Conservation (phyloP, 352 stramenopile genomes). For the Pythium catenulatum region DNA sequence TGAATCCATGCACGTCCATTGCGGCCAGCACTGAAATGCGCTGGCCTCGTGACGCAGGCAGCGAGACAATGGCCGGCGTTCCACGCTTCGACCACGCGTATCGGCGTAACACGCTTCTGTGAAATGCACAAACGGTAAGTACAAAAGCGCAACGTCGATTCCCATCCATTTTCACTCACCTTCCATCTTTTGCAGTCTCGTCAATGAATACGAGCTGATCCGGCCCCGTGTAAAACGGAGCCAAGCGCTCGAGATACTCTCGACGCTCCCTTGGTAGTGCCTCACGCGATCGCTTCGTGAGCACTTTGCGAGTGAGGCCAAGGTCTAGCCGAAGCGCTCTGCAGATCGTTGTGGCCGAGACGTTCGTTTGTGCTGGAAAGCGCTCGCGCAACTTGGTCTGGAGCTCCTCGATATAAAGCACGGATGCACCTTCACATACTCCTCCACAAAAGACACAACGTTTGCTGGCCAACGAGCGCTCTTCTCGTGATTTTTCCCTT, state of each 20-base stretch:
- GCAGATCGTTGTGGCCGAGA: slow-evolving; percentile 46
- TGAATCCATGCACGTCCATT: slow-evolving; percentile 50
- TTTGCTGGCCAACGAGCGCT: neutral
- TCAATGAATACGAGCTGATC: slow-evolving; percentile 44
- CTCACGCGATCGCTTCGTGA: slow-evolving; percentile 41
- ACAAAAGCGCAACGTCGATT: neutral
- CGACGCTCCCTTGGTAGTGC: neutral
- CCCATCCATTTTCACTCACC: neutral
- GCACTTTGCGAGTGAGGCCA: slow-evolving; percentile 30
- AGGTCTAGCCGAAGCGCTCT: slow-evolving; percentile 42
- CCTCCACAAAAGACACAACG: slow-evolving; percentile 2
- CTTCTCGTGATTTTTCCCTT: neutral
- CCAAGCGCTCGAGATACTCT: slow-evolving; percentile 6
- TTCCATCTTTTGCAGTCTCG: slow-evolving; percentile 43
- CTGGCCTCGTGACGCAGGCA: slow-evolving; percentile 38
- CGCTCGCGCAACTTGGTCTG: too few species aligned
- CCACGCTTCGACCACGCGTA: slow-evolving; percentile 42
- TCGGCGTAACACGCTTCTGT: slow-evolving; percentile 9
- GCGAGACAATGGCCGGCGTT: slow-evolving; percentile 13
- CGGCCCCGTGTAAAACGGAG: slow-evolving; percentile 41
- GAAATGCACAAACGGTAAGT: neutral
- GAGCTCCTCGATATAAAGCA: slow-evolving; percentile 14
- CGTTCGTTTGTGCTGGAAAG: slow-evolving; percentile 1
- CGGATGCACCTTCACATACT: neutral
- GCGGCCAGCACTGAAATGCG: slow-evolving; percentile 45